Base-by-base conservation (phyloP, 2,329 filamentous ascomycete species). In the Fusarium sp. region DNA sequence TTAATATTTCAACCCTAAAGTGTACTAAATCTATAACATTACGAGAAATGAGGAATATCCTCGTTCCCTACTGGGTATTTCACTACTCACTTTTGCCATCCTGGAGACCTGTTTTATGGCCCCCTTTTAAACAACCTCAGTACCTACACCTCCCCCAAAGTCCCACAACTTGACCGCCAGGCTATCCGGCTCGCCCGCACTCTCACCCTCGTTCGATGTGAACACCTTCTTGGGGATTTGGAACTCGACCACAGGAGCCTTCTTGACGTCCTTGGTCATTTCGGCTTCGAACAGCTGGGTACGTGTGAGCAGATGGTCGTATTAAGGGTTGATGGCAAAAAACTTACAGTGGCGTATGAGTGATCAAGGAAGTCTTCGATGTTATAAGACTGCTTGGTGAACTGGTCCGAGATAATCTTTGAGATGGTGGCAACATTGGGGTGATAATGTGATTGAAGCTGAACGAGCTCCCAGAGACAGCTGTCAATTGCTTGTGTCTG, bases 311-410 rank as follows among this genome's bases (percentile, higher is more conserved):
- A 17, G 14, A 33, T 32, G 23, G 49, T 19, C 6, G 20, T 4
- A 7, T 13, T 11, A 27, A 15, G 27, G 15, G 4, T 13, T 17
- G 19, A 6, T 10, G 2, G n/a, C 2, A 2, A 20, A 13, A 5
- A 19, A 86, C 87, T 85, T 85, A 91, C 90, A 76, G 88, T 92
- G 73, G 84, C 87, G 79, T 98, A 99, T 0, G 93, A 95, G 78
- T 98, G 94, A 76, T 99, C 96, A 47, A 98, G 81, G 79, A 99
- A 99, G 76, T 99, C 96, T 76, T 99, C 96, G n/a, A 97, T 81
- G 72, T 94, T 96, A 79, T 98, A 99, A 4, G 91, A 87, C 71
- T 94, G 90, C 81, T 99, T 99, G 4, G 96, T 99, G 78, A 98
- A 99, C 78, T 98, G 96, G 80, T 98, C 94, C 4, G 92, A 92